Evolutionary conservation across 331 rosid genomes (phyloP).

Genomic region (Spiraea crenata): DNA sequence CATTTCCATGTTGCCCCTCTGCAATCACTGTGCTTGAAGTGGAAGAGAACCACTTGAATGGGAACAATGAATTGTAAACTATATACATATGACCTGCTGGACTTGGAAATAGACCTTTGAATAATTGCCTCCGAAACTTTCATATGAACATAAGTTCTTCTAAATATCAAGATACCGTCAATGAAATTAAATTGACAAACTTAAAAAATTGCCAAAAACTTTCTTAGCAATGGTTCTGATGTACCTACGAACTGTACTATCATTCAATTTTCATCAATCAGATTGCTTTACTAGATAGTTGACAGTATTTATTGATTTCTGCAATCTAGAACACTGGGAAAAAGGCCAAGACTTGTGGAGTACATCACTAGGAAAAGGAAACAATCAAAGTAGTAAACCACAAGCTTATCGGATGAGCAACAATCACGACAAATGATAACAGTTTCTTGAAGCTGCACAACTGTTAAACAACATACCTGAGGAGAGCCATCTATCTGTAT

Average conservation of each 20-base stretch:
- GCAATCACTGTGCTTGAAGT: slow-evolving; percentile 9
- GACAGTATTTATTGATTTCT: neutral
- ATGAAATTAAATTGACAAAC: neutral
- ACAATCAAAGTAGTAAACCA: neutral
- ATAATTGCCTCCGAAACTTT: neutral
- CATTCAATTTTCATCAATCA: neutral
- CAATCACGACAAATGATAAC: neutral
- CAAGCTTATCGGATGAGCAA: neutral
- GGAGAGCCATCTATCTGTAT: slow-evolving; percentile 89
- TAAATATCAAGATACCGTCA: neutral
- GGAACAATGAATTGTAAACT: neutral
- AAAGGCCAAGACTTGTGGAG: slow-evolving; percentile 1
- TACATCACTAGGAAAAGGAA: neutral
- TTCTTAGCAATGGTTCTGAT: neutral
- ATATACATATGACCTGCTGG: neutral
- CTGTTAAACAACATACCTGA: slow-evolving; percentile 49
- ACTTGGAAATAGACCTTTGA: neutral
- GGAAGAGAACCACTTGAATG: neutral
- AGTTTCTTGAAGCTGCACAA: neutral
- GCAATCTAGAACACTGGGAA: neutral
- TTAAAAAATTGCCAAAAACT: neutral
- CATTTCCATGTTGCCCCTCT: neutral
- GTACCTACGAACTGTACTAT: neutral
- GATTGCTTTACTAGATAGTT: slow-evolving; percentile 2
- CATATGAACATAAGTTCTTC: neutral